phyloP scores from a whole-genome alignment of 306 rosid genomes.

The Fragaria ananassa region DNA sequence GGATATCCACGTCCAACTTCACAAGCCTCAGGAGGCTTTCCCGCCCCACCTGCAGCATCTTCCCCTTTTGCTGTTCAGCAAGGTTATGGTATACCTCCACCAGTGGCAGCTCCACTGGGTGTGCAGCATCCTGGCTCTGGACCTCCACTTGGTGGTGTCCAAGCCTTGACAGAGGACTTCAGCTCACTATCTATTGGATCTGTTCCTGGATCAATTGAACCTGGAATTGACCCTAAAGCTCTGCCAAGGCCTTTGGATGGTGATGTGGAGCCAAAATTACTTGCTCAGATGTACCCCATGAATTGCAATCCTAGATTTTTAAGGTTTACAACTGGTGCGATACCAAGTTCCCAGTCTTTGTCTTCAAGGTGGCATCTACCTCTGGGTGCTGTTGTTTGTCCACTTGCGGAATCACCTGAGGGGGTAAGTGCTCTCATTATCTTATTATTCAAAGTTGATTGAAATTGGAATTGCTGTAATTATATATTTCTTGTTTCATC shows the following conservation, averaged over 20 bases:
- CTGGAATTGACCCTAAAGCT: conserved; percentile 63
- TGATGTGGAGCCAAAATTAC: conserved; percentile 66
- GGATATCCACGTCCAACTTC: conserved; percentile 63
- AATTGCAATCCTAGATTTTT: conserved; percentile 77
- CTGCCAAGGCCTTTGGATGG: conserved; percentile 91
- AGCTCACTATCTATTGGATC: conserved; percentile 76
- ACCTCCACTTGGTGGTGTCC: conserved; percentile 59
- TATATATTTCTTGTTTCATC: conserved; percentile 22
- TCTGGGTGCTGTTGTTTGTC: conserved; percentile 97
- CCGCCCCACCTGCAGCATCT: conserved; percentile 39
- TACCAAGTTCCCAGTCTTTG: conserved; percentile 94
- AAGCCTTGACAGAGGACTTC: conserved; percentile 87
- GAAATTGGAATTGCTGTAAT: conserved; percentile 11
- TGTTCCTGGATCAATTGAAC: conserved; percentile 83
- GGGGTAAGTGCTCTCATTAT: conserved; percentile 62
- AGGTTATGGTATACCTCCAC: conserved; percentile 57
- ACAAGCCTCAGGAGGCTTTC: conserved; percentile 57
- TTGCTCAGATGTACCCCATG: conserved; percentile 55
- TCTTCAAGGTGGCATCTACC: conserved; percentile 98
- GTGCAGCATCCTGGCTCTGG: conserved; percentile 53
- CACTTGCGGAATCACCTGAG: conserved; percentile 89
- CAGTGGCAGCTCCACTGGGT: conserved; percentile 57
- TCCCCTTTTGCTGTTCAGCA: conserved; percentile 54
- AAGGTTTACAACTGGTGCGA: conserved; percentile 76
- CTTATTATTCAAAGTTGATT: conserved; percentile 18